phyloP scores from a whole-genome alignment of 306 rosid species.

The Cicer judaicum region DNA sequence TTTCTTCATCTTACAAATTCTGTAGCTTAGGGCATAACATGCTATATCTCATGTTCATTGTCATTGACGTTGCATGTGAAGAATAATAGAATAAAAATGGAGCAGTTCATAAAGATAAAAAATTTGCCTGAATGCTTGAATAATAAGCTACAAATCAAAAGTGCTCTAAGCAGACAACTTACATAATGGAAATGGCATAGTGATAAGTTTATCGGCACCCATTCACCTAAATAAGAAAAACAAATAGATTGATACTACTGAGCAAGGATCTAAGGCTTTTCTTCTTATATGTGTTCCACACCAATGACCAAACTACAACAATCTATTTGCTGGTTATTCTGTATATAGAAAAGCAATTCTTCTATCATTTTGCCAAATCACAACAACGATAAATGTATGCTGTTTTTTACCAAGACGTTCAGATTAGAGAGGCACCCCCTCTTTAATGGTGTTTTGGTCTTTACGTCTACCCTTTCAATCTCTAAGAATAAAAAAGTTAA shows the following conservation, averaged over 20 bases:
- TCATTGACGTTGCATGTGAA: background rate
- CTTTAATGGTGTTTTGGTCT: slow-evolving; percentile 7
- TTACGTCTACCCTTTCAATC: background rate
- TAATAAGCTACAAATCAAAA: slow-evolving; percentile 1
- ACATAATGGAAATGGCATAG: slow-evolving; percentile 12
- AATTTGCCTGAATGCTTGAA: slow-evolving; percentile 14
- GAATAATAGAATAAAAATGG: slow-evolving; percentile 4
- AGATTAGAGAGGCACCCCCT: slow-evolving; percentile 14
- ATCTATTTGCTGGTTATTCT: background rate
- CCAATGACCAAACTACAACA: background rate
- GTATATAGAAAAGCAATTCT: background rate
- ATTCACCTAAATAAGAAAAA: background rate
- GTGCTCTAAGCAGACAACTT: slow-evolving; percentile 2
- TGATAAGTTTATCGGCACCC: slow-evolving; percentile 14
- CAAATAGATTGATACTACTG: background rate
- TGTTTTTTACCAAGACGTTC: background rate
- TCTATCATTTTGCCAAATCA: background rate
- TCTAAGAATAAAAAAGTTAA: too few relatives aligned
- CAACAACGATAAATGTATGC: background rate
- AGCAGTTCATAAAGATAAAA: background rate
- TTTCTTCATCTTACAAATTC: background rate
- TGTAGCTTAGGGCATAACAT: background rate
- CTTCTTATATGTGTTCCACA: background rate
- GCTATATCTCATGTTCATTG: background rate
- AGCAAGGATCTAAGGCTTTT: slow-evolving; percentile 3